These are phyloP conservation scores for Magnusiomyces tetraspermus DNA, from an alignment of 1,139 yeast genomes.

Conservation along the genomic window DNA sequence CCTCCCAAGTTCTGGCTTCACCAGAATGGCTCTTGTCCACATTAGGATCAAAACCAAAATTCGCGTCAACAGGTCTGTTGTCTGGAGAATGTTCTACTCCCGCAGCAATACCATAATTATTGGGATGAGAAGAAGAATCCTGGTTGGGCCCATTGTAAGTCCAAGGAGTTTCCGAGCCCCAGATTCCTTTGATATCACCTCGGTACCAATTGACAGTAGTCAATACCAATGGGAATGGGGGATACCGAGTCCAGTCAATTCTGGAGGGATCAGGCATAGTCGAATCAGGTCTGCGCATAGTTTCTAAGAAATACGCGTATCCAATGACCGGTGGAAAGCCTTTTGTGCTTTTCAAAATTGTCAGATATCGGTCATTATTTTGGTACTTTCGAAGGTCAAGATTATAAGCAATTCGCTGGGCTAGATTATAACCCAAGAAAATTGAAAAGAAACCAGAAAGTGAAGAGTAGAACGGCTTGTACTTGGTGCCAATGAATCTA, in stretches of 20 bases:
- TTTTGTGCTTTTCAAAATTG: slow-evolving; percentile 3
- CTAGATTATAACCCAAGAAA: slow-evolving; percentile 5
- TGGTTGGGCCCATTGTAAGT: slow-evolving; percentile 5
- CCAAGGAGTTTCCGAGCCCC: background rate
- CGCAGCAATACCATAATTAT: background rate
- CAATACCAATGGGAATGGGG: slow-evolving; percentile 12
- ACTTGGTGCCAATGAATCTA: slow-evolving; percentile 4
- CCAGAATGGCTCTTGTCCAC: too few relatives aligned
- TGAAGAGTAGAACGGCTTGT: slow-evolving; percentile 7
- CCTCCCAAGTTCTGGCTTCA: slow-evolving; percentile 14
- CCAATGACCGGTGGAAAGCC: slow-evolving; percentile 13
- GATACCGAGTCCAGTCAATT: slow-evolving; percentile 12
- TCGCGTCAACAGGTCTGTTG: background rate
- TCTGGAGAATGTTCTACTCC: background rate
- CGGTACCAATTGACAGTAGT: slow-evolving; percentile 5
- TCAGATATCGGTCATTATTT: slow-evolving; percentile 5
- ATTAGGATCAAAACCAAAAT: too few relatives aligned
- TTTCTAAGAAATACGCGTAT: slow-evolving; percentile 11
- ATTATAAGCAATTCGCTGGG: slow-evolving; percentile 4
- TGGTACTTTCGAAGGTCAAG: slow-evolving; percentile 2
- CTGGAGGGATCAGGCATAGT: slow-evolving; percentile 11
- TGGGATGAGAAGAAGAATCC: background rate
- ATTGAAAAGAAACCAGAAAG: slow-evolving; percentile 6
- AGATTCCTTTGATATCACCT: slow-evolving; percentile 8
- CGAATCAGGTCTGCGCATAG: slow-evolving; percentile 7